These are phyloP conservation scores for Phaeosphaeriaceae sp. DNA, from an alignment of 2,329 filamentous ascomycete genomes.

Conservation along the genomic window DNA sequence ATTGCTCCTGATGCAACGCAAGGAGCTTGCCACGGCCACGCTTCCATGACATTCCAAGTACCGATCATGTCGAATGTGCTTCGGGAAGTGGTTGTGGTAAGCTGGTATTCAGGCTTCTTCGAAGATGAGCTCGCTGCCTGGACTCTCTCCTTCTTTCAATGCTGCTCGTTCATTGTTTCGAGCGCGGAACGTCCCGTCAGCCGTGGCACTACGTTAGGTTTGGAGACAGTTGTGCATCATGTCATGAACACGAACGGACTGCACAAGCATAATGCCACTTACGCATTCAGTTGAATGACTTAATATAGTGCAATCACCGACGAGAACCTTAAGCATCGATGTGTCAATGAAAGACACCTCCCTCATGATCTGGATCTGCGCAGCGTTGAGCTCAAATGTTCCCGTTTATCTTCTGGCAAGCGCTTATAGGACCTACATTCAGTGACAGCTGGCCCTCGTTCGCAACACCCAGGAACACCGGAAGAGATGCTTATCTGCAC, in stretches of 20 bases:
- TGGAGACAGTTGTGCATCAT: not conserved
- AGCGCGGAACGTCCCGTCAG: not conserved
- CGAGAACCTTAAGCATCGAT: no score
- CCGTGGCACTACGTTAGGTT: not conserved
- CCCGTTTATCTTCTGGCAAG: not conserved
- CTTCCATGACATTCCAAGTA: conserved; percentile 2
- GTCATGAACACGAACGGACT: not conserved
- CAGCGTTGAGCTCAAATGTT: no score
- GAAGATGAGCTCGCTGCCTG: not conserved
- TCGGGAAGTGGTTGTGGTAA: no score
- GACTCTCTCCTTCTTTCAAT: not conserved
- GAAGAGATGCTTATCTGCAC: not conserved
- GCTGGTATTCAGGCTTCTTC: not conserved
- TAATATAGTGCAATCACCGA: no score
- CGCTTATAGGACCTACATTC: no score
- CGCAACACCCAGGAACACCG: not conserved
- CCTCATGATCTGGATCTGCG: no score
- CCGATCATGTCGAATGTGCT: not conserved
- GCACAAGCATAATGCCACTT: not conserved
- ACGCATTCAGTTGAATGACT: not conserved
- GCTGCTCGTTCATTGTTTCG: not conserved
- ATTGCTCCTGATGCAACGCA: conserved; percentile 28
- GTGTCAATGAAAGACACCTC: no score
- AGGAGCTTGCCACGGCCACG: conserved; percentile 5
- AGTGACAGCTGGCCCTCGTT: not conserved